These are phyloP conservation scores for Fusarium beomiforme DNA, from an alignment of 2,329 filamentous ascomycete genomes.

Conservation along the genomic window DNA sequence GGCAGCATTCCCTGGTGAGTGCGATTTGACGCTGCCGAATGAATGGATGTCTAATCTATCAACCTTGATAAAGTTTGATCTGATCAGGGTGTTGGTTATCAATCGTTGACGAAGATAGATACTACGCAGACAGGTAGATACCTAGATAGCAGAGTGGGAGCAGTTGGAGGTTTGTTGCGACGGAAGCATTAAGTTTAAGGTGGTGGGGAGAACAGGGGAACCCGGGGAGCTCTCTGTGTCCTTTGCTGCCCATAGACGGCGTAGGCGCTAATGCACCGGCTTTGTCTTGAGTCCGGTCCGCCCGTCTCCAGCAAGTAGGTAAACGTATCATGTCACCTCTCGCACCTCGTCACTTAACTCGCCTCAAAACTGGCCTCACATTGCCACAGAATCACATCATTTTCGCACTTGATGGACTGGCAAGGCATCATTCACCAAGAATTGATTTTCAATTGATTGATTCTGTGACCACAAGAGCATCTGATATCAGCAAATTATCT, in stretches of 20 bases:
- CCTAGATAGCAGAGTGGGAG: neutral
- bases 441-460: neutral
- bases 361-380: constrained; percentile 28
- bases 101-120: constrained; percentile 3
- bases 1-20: neutral
- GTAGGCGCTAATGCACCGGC: constrained; percentile 41
- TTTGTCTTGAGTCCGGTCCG: constrained; percentile 31
- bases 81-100: neutral
- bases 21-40: neutral
- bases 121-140: too few relatives aligned
- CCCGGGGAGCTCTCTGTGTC: constrained; percentile 23
- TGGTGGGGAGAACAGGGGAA: constrained; percentile 2
- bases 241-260: neutral
- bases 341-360: constrained; percentile 18
- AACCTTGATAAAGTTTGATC: neutral
- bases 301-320: neutral
- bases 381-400: constrained; percentile 17
- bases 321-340: constrained; percentile 10
- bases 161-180: constrained; percentile 11
- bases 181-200: constrained; percentile 5
- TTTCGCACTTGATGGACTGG: neutral
- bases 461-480: neutral
- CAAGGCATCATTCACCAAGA: neutral
- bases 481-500: neutral
- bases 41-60: neutral